Percentiles rank a stretch among this genome's conserved stretches.
phyloP scores from a whole-genome alignment of 306 rosid species.

The Castanea crenata region DNA sequence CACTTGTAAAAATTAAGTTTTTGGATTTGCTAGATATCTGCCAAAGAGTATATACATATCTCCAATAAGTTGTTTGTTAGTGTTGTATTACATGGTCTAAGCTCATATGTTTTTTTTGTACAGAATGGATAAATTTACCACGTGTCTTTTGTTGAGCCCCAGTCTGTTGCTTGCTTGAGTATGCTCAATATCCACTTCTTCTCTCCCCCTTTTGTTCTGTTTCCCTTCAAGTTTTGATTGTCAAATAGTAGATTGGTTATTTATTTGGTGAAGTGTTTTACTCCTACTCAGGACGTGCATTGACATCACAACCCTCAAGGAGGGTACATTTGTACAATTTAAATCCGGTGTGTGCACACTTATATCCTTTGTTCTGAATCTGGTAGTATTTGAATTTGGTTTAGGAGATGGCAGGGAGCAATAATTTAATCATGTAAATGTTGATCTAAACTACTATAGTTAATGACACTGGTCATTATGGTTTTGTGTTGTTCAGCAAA shows the following conservation, averaged over 20 bases:
- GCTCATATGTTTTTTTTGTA: not conserved
- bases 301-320: too few relatives aligned
- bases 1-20: not conserved
- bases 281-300: too few relatives aligned
- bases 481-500: too few relatives aligned
- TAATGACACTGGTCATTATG: too few relatives aligned
- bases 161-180: not conserved
- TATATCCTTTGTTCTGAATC: too few relatives aligned
- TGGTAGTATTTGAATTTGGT: too few relatives aligned
- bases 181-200: not conserved
- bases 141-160: not conserved
- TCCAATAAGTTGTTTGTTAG: not conserved
- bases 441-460: too few relatives aligned
- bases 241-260: not conserved
- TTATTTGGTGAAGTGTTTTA: too few relatives aligned
- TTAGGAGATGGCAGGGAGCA: too few relatives aligned
- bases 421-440: too few relatives aligned
- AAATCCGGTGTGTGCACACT: too few relatives aligned
- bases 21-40: not conserved
- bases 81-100: not conserved
- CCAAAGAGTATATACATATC: not conserved
- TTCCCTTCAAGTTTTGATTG: not conserved
- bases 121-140: not conserved
- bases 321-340: too few relatives aligned
- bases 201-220: not conserved